Evolutionary conservation across 495 filamentous ascomycete species (phyloP), one percentile per base, ranked within the genome.

Genomic region (Baudoinia panamericana): DNA sequence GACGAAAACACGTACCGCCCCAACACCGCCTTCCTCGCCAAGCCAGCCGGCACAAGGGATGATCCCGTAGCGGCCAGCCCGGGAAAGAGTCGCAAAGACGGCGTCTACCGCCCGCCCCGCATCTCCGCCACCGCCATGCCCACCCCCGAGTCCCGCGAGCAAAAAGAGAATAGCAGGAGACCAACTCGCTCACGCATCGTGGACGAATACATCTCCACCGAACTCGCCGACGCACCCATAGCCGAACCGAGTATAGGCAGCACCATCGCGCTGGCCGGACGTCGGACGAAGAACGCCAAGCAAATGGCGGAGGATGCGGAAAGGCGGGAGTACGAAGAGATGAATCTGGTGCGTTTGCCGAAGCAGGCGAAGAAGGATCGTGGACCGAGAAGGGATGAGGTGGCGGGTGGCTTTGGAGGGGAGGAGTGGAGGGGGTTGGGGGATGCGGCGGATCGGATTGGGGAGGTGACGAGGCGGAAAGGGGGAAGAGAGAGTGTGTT

Each of bases 301-400:
- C 43, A 47, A 20, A 17, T 43, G 21, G 43, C 43, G 7, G 31
- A 39, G 24, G 48, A 52, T 19, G 18, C 25, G 13, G 48, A 52
- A 44, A 39, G 37, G 80, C 78, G 78, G 82, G 63, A 81, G 79
- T 38, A 82, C 80, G 7, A 69, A 84, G 33, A 60, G 57, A 36
- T 81, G n/a, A 84, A 81, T 11, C 82, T 87, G 58, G 78, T 80
- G 3, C 66, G 86, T 18, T 59, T 90, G 30, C 74, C 86, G 24
- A 84, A 84, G 80, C 80, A 80, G 12, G 78, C 78, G 37, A 85
- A 76, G 18, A 84, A 86, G 77, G 84, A 78, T 13, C 75, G 72
- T 71, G 82, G 16, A 73, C 77, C 51, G 64, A 71, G 45, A 27
- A 19, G 20, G 8, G 13, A 23, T 4, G 39, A 47, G 3, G 30